A percentile compares a stretch with the other conserved stretches of the same genome.
phyloP scores from a whole-genome alignment of 805 yeast genomes.

The Zygosaccharomyces kombuchaensis region DNA sequence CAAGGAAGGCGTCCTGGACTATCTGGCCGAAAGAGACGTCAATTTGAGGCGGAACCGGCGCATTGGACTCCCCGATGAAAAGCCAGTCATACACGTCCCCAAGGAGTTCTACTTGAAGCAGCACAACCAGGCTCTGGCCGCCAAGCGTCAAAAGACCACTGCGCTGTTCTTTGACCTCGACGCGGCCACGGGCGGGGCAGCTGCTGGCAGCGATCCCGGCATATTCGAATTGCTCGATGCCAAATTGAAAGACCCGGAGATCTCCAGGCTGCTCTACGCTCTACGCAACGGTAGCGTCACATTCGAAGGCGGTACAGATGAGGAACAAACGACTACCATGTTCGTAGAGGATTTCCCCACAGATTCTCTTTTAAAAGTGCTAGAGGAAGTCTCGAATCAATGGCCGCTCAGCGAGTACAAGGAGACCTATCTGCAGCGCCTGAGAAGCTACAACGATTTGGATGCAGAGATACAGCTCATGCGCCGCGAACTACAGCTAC shows the following conservation, averaged over 20 bases:
- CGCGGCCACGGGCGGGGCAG: conserved; percentile 14
- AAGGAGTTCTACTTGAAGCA: conserved; percentile 26
- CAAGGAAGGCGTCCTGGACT: conserved; percentile 37
- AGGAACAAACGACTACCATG: conserved; percentile 31
- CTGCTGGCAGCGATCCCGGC: conserved; percentile 12
- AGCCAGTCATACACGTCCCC: conserved; percentile 29
- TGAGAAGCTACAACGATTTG: conserved; percentile 43
- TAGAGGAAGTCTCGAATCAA: conserved; percentile 32
- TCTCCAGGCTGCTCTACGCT: conserved; percentile 39
- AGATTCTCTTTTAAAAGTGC: conserved; percentile 26
- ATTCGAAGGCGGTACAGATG: conserved; percentile 35
- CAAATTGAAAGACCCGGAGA: conserved; percentile 33
- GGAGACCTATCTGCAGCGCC: conserved; percentile 39
- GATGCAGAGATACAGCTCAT: conserved; percentile 37
- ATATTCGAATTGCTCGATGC: conserved; percentile 34
- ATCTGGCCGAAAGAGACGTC: conserved; percentile 31
- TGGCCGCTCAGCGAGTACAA: conserved; percentile 41
- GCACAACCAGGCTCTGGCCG: conserved; percentile 23
- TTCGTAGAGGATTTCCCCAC: conserved; percentile 38
- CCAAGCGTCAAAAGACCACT: conserved; percentile 19
- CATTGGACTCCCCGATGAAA: conserved; percentile 30
- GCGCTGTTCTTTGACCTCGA: conserved; percentile 24
- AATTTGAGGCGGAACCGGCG: conserved; percentile 35
- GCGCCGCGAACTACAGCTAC: conserved; percentile 18
- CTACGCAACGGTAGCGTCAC: conserved; percentile 41